Evolutionary conservation across 2,329 filamentous ascomycete species (phyloP).

Genomic region (Mariannaea sp.): DNA sequence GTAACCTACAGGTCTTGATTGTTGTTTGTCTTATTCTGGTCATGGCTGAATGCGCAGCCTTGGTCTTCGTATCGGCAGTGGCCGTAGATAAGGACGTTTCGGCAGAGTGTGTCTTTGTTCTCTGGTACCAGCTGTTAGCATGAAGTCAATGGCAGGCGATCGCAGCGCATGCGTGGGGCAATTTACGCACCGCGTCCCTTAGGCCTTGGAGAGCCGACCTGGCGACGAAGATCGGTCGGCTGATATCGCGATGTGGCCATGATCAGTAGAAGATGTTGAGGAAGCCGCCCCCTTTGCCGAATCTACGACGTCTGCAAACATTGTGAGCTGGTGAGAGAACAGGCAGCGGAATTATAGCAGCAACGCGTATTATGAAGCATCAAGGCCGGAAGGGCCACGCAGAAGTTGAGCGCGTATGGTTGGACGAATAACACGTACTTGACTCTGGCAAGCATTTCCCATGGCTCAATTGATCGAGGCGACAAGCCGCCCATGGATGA

Average conservation of each 20-base stretch:
- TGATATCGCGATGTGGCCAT: slow-evolving; percentile 55
- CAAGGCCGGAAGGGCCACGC: neutral
- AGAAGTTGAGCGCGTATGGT: slow-evolving; percentile 19
- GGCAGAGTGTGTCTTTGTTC: slow-evolving; percentile 88
- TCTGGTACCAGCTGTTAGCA: slow-evolving; percentile 50
- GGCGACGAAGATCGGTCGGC: slow-evolving; percentile 54
- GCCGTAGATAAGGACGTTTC: slow-evolving; percentile 91
- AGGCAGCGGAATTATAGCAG: neutral
- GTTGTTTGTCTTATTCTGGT: slow-evolving; percentile 63
- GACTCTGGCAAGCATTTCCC: slow-evolving; percentile 51
- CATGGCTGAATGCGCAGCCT: slow-evolving; percentile 90
- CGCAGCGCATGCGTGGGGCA: slow-evolving; percentile 9
- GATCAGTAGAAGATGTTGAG: slow-evolving; percentile 39
- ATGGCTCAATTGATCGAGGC: slow-evolving; percentile 53
- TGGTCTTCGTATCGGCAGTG: slow-evolving; percentile 91
- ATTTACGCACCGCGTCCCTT: slow-evolving; percentile 58
- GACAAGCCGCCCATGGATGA: slow-evolving; percentile 51
- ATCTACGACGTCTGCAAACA: slow-evolving; percentile 49
- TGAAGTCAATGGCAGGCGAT: slow-evolving; percentile 8
- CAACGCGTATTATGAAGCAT: neutral
- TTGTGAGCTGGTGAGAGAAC: slow-evolving; percentile 24
- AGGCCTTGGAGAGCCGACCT: slow-evolving; percentile 60
- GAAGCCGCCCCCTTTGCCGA: slow-evolving; percentile 44
- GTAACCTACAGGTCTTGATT: slow-evolving; percentile 56
- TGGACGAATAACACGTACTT: slow-evolving; percentile 46